phyloP scores from a whole-genome alignment of 2,329 filamentous ascomycete species.

The Microsporum ferrugineum region DNA sequence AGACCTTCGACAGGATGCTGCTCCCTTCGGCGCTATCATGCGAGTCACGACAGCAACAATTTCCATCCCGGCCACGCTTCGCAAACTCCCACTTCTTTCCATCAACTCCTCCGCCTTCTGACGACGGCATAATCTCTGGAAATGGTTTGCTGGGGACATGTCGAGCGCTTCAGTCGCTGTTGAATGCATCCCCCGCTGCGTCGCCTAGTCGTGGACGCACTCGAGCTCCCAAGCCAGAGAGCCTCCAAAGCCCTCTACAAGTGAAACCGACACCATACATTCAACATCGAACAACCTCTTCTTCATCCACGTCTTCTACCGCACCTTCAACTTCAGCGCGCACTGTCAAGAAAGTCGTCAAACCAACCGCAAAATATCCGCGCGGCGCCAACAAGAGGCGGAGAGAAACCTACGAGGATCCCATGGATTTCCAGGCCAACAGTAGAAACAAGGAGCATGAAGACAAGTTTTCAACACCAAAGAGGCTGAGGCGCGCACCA shows the following conservation, averaged over 20 bases:
- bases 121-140: conserved; percentile 24
- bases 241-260: conserved; percentile 32
- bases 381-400: conserved; percentile 13
- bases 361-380: conserved; percentile 15
- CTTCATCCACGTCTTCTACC: not conserved
- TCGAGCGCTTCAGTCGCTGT: conserved; percentile 33
- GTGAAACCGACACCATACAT: conserved; percentile 20
- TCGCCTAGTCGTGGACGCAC: conserved; percentile 16
- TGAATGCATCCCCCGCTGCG: conserved; percentile 31
- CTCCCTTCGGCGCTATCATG: conserved; percentile 38
- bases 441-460: conserved; percentile 4
- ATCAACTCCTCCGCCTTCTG: conserved; percentile 28
- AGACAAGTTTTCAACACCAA: conserved; percentile 33
- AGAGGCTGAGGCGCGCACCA: conserved; percentile 33
- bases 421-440: conserved; percentile 9
- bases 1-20: conserved; percentile 24
- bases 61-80: conserved; percentile 24
- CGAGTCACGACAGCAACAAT: conserved; percentile 27
- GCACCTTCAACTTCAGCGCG: conserved; percentile 11
- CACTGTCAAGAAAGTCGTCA: conserved; percentile 22
- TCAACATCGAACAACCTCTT: not conserved
- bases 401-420: conserved; percentile 29
- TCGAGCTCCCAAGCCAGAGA: conserved; percentile 23
- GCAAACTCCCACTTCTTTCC: conserved; percentile 27
- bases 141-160: conserved; percentile 33